These are phyloP conservation scores for Hydnomerulius pinastri DNA, from an alignment of 768 basidiomycete genomes.

Conservation along the genomic window DNA sequence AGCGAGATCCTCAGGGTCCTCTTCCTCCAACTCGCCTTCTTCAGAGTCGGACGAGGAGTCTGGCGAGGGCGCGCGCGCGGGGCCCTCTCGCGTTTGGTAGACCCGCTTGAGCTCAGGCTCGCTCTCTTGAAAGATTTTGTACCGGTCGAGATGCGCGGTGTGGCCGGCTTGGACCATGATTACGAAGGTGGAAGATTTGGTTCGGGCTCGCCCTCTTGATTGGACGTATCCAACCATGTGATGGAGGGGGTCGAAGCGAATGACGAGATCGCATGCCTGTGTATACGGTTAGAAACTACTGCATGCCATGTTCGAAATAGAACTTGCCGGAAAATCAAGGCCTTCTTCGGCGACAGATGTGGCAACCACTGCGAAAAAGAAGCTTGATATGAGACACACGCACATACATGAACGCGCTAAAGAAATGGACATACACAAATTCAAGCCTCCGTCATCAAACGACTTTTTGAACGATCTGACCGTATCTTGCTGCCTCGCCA, in stretches of 20 bases:
- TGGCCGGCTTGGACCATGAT: slow-evolving; percentile 76
- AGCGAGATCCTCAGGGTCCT: slow-evolving; percentile 57
- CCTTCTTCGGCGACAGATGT: slow-evolving; percentile 93
- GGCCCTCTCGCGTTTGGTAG: slow-evolving; percentile 55
- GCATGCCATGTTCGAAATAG: not conserved
- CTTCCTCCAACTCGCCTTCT: slow-evolving; percentile 42
- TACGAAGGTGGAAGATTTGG: slow-evolving; percentile 73
- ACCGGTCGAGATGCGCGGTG: slow-evolving; percentile 53
- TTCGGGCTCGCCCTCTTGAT: slow-evolving; percentile 84
- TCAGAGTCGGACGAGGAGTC: slow-evolving; percentile 27
- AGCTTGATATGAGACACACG: not conserved
- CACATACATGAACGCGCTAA: not conserved
- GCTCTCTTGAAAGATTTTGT: slow-evolving; percentile 54
- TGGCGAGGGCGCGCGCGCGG: slow-evolving; percentile 30
- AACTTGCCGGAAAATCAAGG: slow-evolving; percentile 78
- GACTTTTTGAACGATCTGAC: slow-evolving; percentile 64
- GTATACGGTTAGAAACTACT: slow-evolving; percentile 2
- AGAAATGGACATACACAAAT: slow-evolving; percentile 60
- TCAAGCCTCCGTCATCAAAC: slow-evolving; percentile 66
- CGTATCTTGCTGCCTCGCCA: slow-evolving; percentile 56
- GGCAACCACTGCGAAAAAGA: slow-evolving; percentile 57
- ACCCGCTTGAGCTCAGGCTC: slow-evolving; percentile 66
- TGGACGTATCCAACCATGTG: slow-evolving; percentile 90
- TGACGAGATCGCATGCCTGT: slow-evolving; percentile 83
- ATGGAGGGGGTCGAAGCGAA: slow-evolving; percentile 81